Base-by-base conservation (phyloP, 2,329 filamentous ascomycete genomes). In the Aspergillus latus region DNA sequence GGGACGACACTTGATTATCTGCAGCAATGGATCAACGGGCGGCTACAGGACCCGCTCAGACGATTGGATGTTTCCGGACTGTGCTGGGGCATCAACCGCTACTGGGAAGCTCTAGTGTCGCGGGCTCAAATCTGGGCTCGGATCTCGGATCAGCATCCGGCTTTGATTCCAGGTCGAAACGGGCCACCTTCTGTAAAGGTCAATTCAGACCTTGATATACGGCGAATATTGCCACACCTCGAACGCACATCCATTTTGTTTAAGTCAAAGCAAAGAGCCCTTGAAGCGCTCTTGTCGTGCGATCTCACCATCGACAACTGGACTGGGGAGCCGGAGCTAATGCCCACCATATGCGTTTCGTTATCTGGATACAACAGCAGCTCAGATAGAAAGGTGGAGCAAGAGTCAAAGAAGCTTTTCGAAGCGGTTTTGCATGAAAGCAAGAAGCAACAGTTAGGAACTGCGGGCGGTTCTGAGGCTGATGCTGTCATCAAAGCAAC, bases 81-180 rank as follows among this genome's bases (percentile, higher is more conserved):
- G 13, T 76, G 74, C 56, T 74, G 72, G 68, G 75, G 74, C 3
- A 67, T 76, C 42, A 73, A 72, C 50, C 68, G 71, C 5, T 77
- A 76, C 58, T 77, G 74, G 74, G 74, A 76, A 63, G 69, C 69
- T 5, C 59, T 65, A 36, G 54, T 76, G 10, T 66, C 64, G n/a
- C 72, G 74, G 4, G 72, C 74, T 21, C 66, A 65, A 36, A 51
- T 76, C 48, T 76, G 75, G 73, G 64, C 69, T 30, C 62, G 66
- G 10, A 13, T 39, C 10, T 39, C 11, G 36, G 36, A 11, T 39
- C 36, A 65, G 21, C 62, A 69, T 48, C 54, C 59, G 4, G 52
- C 45, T 13, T 34, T 63, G 8, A 50, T 64, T n/a, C 42, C 46
- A 21, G 46, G 49, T 3, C 57, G 59, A 30, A 49, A 28, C 28